Conservation (phyloP, 164 flowering plant genomes). For the Chloranthus sessilifolius region DNA sequence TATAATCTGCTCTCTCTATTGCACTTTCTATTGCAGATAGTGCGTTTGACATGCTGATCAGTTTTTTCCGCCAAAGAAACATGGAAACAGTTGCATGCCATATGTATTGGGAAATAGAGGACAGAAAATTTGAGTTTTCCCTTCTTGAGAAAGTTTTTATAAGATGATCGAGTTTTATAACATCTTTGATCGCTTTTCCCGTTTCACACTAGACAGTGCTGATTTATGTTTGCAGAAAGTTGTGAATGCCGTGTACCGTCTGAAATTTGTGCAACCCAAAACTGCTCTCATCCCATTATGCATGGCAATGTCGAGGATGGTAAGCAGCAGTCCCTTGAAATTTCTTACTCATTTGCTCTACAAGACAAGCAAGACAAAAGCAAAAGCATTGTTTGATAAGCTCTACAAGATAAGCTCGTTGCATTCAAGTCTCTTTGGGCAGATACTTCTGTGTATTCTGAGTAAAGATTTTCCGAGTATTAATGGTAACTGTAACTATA, state of each 20-base stretch:
- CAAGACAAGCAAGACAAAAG: slow-evolving; percentile 36
- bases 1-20: slow-evolving; percentile 38
- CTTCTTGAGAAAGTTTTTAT: slow-evolving; percentile 45
- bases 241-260: slow-evolving; percentile 26
- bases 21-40: slow-evolving; percentile 46
- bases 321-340: slow-evolving; percentile 47
- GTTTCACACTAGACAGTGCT: slow-evolving; percentile 37
- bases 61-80: slow-evolving; percentile 24
- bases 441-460: slow-evolving; percentile 28
- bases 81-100: slow-evolving; percentile 12
- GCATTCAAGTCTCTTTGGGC: slow-evolving; percentile 63
- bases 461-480: slow-evolving; percentile 8
- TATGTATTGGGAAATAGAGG: slow-evolving; percentile 35
- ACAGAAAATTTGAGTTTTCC: slow-evolving; percentile 9
- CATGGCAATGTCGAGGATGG: slow-evolving; percentile 38
- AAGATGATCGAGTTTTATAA: slow-evolving; percentile 35
- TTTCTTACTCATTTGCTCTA: slow-evolving; percentile 48
- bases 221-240: slow-evolving; percentile 66
- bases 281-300: slow-evolving; percentile 29
- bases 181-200: no score
- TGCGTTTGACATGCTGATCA: slow-evolving; percentile 48
- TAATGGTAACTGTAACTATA: slow-evolving; percentile 5
- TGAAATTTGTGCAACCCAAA: slow-evolving; percentile 22
- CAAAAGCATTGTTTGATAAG: slow-evolving; percentile 47
- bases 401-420: slow-evolving; percentile 56